Conservation (phyloP, 164 flowering plant species). For the Warburgia ugandensis region DNA sequence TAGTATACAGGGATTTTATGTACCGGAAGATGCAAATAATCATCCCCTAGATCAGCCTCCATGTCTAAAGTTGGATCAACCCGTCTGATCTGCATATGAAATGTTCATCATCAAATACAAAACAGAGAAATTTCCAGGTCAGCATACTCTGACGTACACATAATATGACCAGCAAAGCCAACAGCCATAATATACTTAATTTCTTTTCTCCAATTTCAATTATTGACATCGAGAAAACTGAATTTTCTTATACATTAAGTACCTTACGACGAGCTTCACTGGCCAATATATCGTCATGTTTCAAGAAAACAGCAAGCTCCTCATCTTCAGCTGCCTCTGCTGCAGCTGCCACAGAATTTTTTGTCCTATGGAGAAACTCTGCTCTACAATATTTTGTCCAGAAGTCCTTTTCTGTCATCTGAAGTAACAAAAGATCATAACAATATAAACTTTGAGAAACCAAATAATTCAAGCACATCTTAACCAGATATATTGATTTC, state of each 20-base stretch:
- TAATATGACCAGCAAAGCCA: slow-evolving; percentile 2
- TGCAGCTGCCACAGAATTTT: slow-evolving; percentile 71
- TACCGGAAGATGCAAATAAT: slow-evolving; percentile 91
- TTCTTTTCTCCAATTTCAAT: not conserved
- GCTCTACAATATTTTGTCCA: slow-evolving; percentile 96
- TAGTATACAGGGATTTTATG: slow-evolving; percentile 1
- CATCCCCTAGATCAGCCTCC: slow-evolving; percentile 96
- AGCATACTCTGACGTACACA: not conserved
- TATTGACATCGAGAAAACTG: not conserved
- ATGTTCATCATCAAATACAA: slow-evolving; percentile 4
- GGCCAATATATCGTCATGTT: slow-evolving; percentile 78
- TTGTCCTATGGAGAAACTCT: slow-evolving; percentile 75
- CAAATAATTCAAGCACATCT: too few relatives aligned
- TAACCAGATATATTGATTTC: too few relatives aligned
- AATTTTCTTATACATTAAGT: not conserved
- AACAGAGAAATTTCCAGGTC: not conserved
- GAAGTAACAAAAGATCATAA: slow-evolving; percentile 6
- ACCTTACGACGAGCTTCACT: slow-evolving; percentile 84
- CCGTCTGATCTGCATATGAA: slow-evolving; percentile 56
- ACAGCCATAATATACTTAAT: slow-evolving; percentile 1
- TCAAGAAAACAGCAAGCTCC: slow-evolving; percentile 85
- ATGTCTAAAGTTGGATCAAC: slow-evolving; percentile 96
- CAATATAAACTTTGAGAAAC: too few relatives aligned
- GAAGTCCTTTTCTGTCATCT: slow-evolving; percentile 89
- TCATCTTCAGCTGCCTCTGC: slow-evolving; percentile 99